A percentile compares a stretch with the other conserved stretches of the same genome.
These are phyloP conservation scores for Peronospora destructor DNA, from an alignment of 352 stramenopile species.

Conservation along the genomic window DNA sequence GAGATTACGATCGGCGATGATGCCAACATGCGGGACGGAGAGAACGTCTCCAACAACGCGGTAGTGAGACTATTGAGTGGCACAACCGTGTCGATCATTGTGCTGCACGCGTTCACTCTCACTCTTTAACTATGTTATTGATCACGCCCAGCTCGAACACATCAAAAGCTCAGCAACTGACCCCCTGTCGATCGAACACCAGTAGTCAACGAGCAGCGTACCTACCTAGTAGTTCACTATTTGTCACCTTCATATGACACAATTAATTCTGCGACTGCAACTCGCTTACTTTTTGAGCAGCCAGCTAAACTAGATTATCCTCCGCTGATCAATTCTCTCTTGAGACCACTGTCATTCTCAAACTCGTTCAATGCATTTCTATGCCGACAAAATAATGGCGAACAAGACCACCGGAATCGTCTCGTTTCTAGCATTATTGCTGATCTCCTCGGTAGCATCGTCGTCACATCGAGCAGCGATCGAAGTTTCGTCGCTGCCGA, in stretches of 20 bases:
- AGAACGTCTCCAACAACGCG: background rate
- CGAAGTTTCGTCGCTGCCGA: too few species aligned
- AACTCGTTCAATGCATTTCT: background rate
- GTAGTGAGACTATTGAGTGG: background rate
- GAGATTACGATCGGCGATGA: slow-evolving; percentile 4
- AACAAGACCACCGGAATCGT: background rate
- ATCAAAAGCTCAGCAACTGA: background rate
- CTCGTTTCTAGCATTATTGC: background rate
- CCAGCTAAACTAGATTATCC: background rate
- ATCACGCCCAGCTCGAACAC: background rate
- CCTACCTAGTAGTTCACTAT: background rate
- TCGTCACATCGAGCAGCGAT: too few species aligned
- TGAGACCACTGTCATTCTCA: background rate
- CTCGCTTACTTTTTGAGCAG: background rate
- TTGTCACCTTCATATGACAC: background rate
- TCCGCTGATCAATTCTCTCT: background rate
- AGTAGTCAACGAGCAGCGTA: background rate
- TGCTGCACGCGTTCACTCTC: background rate
- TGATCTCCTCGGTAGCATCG: background rate
- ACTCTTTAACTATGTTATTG: background rate
- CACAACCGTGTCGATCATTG: background rate
- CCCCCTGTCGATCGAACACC: background rate
- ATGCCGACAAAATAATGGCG: background rate
- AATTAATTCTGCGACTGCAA: slow-evolving; percentile 1
- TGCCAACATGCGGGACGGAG: slow-evolving; percentile 9